Conservation (phyloP, 768 basidiomycete genomes). For the Omphalotus guepiniiformis region DNA sequence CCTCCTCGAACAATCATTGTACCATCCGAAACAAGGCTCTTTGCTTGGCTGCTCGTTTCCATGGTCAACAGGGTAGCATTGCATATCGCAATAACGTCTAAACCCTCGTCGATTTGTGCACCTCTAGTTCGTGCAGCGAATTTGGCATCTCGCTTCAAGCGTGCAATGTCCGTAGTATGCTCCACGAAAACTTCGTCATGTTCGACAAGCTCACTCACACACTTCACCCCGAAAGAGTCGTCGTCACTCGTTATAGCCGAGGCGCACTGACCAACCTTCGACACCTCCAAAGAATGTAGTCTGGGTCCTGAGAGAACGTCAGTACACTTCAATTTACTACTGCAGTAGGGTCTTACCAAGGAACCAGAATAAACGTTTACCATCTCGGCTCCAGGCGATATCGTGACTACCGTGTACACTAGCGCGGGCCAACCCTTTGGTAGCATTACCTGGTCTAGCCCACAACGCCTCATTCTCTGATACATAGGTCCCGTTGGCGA, state of each 20-base stretch:
- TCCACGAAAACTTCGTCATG: constrained; percentile 55
- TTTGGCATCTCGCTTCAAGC: constrained; percentile 51
- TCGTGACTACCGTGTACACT: constrained; percentile 75
- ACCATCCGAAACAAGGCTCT: constrained; percentile 51
- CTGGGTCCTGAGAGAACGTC: constrained; percentile 44
- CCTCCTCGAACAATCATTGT: constrained; percentile 53
- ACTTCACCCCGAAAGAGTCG: constrained; percentile 56
- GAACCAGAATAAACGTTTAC: constrained; percentile 67
- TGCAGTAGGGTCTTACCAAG: constrained; percentile 39
- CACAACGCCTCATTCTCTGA: constrained; percentile 46
- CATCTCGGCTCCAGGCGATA: constrained; percentile 58
- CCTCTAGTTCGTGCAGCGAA: constrained; percentile 7
- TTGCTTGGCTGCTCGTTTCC: constrained; percentile 44
- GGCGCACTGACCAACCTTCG: constrained; percentile 45
- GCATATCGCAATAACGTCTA: constrained; percentile 50
- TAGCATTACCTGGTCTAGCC: constrained; percentile 69
- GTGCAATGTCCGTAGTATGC: constrained; percentile 56
- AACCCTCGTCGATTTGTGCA: constrained; percentile 17
- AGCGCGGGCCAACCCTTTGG: constrained; percentile 53
- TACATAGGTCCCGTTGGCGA: constrained; percentile 38
- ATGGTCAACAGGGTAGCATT: constrained; percentile 73
- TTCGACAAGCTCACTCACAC: constrained; percentile 49
- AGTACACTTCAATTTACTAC: not conserved
- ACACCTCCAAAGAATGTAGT: constrained; percentile 56
- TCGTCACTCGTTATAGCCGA: constrained; percentile 44